These are phyloP conservation scores for Malassezia obtusa DNA, from an alignment of 1,284 basidiomycete genomes.

Conservation along the genomic window DNA sequence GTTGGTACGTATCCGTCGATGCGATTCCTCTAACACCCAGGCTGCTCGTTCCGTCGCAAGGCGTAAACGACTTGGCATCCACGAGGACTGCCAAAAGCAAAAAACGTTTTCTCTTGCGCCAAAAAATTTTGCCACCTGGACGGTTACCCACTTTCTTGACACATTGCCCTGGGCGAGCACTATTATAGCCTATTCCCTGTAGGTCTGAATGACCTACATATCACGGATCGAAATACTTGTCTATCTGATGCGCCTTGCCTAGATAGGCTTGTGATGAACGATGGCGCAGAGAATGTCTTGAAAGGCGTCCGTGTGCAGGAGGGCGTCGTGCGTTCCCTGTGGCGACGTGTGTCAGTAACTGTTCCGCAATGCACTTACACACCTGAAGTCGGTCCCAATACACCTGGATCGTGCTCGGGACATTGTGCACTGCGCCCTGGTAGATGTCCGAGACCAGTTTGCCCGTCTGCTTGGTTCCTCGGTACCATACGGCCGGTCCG, in stretches of 20 bases:
- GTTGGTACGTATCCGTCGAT: slow-evolving; percentile 67
- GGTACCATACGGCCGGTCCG: background rate
- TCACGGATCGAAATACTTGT: background rate
- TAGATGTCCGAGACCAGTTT: background rate
- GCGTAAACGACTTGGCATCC: slow-evolving; percentile 21
- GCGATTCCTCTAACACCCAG: slow-evolving; percentile 9
- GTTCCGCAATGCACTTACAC: background rate
- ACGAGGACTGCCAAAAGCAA: background rate
- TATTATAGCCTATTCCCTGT: slow-evolving; percentile 9
- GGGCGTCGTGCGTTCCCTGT: slow-evolving; percentile 1
- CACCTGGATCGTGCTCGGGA: background rate
- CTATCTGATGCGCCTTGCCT: background rate
- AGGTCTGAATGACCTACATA: slow-evolving; percentile 1
- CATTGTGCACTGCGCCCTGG: background rate
- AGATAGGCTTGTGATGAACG: background rate
- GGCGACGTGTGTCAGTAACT: background rate
- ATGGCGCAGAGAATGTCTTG: background rate
- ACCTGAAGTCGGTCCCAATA: background rate
- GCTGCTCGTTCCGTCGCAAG: slow-evolving; percentile 45
- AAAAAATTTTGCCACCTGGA: background rate
- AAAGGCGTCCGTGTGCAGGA: background rate
- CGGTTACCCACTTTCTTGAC: slow-evolving; percentile 6
- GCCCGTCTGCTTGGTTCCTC: background rate
- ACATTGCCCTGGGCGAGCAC: slow-evolving; percentile 1
- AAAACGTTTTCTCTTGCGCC: background rate